Conservation (phyloP, 805 yeast genomes). For the Candida corydali region DNA sequence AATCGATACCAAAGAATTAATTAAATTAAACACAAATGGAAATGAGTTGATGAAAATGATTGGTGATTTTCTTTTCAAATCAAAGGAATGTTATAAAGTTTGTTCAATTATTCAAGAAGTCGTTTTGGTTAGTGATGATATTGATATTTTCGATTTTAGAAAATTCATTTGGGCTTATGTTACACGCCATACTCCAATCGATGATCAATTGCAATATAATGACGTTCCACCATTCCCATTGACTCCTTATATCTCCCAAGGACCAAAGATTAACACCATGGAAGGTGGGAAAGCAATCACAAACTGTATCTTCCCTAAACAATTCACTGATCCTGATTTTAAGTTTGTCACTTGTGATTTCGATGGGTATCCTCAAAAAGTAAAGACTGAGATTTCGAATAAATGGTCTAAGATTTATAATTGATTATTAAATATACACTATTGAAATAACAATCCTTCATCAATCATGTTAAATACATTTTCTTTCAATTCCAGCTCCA, state of each 20-base stretch:
- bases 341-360: neutral
- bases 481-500: neutral
- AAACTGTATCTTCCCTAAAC: neutral
- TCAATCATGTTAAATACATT: neutral
- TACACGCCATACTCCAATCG: neutral
- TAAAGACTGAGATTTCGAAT: neutral
- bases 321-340: neutral
- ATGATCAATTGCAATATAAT: neutral
- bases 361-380: neutral
- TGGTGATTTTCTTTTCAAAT: neutral
- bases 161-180: neutral
- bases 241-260: neutral
- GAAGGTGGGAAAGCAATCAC: neutral
- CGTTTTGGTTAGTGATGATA: neutral
- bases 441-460: neutral
- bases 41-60: neutral
- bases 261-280: neutral
- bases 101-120: neutral
- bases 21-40: neutral
- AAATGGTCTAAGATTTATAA: neutral
- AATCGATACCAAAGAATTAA: neutral
- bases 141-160: conserved; percentile 1
- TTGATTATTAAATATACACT: too few relatives aligned
- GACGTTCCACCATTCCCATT: neutral
- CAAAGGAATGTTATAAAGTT: neutral